Percentiles rank a stretch among this genome's conserved stretches.
Evolutionary conservation across 2,329 filamentous ascomycete genomes (phyloP).

Genomic region (Penicillium sp.): DNA sequence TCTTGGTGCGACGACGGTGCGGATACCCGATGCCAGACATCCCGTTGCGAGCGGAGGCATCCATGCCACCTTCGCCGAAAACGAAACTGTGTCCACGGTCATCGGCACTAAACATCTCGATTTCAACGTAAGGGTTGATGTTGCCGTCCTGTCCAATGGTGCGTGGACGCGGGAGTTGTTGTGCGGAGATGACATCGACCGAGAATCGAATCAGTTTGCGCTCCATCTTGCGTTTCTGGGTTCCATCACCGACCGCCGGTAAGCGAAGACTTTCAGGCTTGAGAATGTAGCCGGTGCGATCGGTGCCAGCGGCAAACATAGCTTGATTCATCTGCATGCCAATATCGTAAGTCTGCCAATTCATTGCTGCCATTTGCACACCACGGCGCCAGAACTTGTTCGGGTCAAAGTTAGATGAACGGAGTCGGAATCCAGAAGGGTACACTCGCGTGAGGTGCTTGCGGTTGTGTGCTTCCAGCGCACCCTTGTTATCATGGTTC

Average conservation of each 20-base stretch:
- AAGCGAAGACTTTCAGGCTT: constrained; percentile 80
- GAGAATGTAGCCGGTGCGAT: constrained; percentile 86
- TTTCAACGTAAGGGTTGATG: constrained; percentile 90
- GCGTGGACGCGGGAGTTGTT: constrained; percentile 83
- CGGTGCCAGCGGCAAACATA: constrained; percentile 90
- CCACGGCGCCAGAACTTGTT: constrained; percentile 91
- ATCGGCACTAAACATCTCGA: constrained; percentile 91
- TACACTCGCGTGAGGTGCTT: constrained; percentile 92
- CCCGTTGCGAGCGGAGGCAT: constrained; percentile 63
- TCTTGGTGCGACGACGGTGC: constrained; percentile 73
- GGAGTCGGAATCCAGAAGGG: constrained; percentile 75
- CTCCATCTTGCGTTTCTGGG: constrained; percentile 60
- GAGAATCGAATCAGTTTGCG: constrained; percentile 81
- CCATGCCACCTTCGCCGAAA: constrained; percentile 63
- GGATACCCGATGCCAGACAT: constrained; percentile 68
- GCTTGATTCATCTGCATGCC: constrained; percentile 96
- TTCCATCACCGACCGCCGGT: constrained; percentile 24
- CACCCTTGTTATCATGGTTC: constrained; percentile 70
- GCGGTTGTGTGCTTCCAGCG: constrained; percentile 87
- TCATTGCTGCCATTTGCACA: constrained; percentile 95
- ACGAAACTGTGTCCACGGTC: constrained; percentile 78
- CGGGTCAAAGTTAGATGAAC: constrained; percentile 92
- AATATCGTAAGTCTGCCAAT: constrained; percentile 97
- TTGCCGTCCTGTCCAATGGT: constrained; percentile 69
- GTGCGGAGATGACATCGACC: constrained; percentile 87